Evolutionary conservation across 352 stramenopile genomes (phyloP).

Genomic region (Globisporangium splendens): DNA sequence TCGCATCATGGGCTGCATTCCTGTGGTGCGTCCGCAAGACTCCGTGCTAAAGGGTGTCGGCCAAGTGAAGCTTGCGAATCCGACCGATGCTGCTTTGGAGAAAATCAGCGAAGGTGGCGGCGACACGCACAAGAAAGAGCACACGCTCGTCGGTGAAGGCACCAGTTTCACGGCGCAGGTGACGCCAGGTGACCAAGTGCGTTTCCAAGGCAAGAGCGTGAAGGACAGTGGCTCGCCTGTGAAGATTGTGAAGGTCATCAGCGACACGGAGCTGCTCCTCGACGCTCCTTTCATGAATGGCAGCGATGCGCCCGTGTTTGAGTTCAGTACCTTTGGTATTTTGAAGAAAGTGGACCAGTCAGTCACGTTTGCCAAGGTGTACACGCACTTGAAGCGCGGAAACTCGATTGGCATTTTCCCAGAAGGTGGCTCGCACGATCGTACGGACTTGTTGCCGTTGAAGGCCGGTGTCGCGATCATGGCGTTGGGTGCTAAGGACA

Average conservation of each 20-base stretch:
- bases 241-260: conserved; percentile 80
- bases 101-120: conserved; percentile 12
- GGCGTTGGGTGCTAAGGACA: conserved; percentile 94
- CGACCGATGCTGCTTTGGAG: conserved; percentile 21
- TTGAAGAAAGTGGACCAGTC: conserved; percentile 91
- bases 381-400: conserved; percentile 85
- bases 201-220: conserved; percentile 70
- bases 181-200: conserved; percentile 75
- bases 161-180: conserved; percentile 77
- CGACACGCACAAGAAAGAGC: conserved; percentile 27
- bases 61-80: conserved; percentile 52
- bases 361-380: conserved; percentile 91
- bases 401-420: conserved; percentile 97
- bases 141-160: conserved; percentile 53
- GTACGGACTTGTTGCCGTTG: conserved; percentile 95
- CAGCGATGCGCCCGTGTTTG: conserved; percentile 32
- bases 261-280: conserved; percentile 82
- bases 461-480: conserved; percentile 98
- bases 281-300: conserved; percentile 39
- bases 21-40: conserved; percentile 96
- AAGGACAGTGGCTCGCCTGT: conserved; percentile 80
- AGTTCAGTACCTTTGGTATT: conserved; percentile 71
- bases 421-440: conserved; percentile 96
- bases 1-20: conserved; percentile 94
- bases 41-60: conserved; percentile 68